Evolutionary conservation across 352 stramenopile species (phyloP), one percentile per base, ranked within the genome.

Genomic region (Phytophthora sojae): DNA sequence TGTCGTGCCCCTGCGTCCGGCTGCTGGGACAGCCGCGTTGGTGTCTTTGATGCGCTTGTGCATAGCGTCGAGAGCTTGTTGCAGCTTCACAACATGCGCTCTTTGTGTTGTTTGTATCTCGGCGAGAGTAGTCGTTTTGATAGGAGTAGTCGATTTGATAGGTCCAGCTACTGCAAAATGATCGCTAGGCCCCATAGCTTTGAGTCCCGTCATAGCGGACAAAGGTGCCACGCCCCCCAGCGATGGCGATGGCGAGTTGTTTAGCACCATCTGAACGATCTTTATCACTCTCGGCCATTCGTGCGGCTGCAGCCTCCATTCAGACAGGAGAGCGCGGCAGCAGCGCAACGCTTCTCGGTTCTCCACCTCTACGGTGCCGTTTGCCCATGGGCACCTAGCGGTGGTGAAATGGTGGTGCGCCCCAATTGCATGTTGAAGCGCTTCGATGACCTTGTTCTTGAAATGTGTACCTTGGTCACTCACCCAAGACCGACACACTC

Each of bases 401-500:
- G 39, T 47, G 15, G 39, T 47, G 39, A 47, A 47, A 19, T 47
- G 39, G 39, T 47, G 14, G 3, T 47, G 39, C 19, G 39, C 39
- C 17, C 39, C 39, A 6, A 47, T 7, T 19, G 39, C 39, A 47
- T 19, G 14, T 47, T 47, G 39, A 17, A 21, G 12, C 4, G 39
- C 14, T 19, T 8, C 14, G 5, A 47, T 47, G 14, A 19, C 17
- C 17, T 17, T 47, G 39, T 47, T 47, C 39, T 7, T 47, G 39
- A 47, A 47, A 14, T 47, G 39, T 47, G 39, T 21, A 0, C 39
- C 39, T 6, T 61, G 44, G 15, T 82, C 77, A 0, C 58, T 71
- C 0, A 80, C 65, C 77, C 74, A 79, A 8, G 61, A 32, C 3
- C 39, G 49, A 44, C 64, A 66, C 2, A 60, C 57, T 0, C 47